These are phyloP conservation scores for Pleurotus tuber-regium DNA, from an alignment of 768 basidiomycete genomes.

Conservation along the genomic window DNA sequence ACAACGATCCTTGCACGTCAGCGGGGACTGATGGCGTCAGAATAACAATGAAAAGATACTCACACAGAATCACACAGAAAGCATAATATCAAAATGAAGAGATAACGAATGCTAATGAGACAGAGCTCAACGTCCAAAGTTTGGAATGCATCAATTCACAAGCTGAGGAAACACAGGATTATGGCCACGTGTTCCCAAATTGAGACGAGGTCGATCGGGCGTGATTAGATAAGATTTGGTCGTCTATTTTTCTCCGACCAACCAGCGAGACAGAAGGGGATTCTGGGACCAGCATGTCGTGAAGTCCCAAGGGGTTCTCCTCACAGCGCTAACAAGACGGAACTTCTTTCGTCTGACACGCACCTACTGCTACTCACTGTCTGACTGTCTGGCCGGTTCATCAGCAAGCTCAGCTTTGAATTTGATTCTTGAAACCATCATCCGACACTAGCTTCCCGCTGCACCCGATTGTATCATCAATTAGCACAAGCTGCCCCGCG, in stretches of 20 bases:
- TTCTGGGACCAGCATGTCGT: background rate
- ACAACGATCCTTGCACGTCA: too few species aligned
- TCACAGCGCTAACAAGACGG: constrained; percentile 4
- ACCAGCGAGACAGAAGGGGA: background rate
- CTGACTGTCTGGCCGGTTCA: background rate
- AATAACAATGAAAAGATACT: too few species aligned
- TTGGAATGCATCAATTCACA: too few species aligned
- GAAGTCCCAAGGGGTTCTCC: background rate
- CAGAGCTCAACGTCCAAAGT: too few species aligned
- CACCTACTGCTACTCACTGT: background rate
- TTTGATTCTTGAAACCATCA: background rate
- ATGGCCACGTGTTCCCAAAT: too few species aligned
- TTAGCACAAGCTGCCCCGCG: background rate
- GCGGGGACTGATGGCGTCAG: too few species aligned
- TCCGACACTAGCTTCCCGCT: background rate
- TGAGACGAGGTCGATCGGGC: too few species aligned
- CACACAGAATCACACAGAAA: too few species aligned
- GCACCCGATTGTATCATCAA: background rate
- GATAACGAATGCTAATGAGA: too few species aligned
- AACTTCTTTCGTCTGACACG: constrained; percentile 4
- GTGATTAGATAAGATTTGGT: background rate
- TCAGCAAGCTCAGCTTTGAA: background rate
- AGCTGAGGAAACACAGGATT: too few species aligned
- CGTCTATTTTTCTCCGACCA: background rate
- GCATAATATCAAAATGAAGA: too few species aligned